A percentile compares a stretch with the other conserved stretches of the same genome.
phyloP scores from a whole-genome alignment of 73 alveolate genomes.

The Tetrahymena thermophila region DNA sequence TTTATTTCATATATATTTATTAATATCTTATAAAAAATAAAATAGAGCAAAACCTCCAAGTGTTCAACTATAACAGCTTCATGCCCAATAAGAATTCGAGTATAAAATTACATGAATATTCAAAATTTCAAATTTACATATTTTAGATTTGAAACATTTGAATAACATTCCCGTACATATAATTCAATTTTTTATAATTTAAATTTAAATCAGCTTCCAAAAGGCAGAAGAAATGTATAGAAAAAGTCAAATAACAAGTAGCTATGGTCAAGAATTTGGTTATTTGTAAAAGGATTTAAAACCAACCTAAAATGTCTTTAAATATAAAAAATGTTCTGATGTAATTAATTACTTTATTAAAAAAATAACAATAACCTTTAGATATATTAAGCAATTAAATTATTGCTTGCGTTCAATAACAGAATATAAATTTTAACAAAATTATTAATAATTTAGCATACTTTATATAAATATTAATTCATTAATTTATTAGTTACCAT shows the following conservation, averaged over 20 bases:
- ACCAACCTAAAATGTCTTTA: conserved; percentile 30
- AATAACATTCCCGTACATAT: too few relatives aligned
- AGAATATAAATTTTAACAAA: too few relatives aligned
- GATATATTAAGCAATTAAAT: too few relatives aligned
- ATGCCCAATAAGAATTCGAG: conserved; percentile 32
- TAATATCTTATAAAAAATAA: not conserved
- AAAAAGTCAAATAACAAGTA: conserved; percentile 22
- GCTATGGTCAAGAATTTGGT: conserved; percentile 28
- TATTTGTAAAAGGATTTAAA: conserved; percentile 21
- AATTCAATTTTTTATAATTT: not conserved
- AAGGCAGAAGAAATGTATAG: conserved; percentile 46
- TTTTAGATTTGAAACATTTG: not conserved
- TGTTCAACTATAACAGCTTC: conserved; percentile 14
- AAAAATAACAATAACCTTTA: not conserved
- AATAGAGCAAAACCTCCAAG: conserved; percentile 40
- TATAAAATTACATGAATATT: not conserved
- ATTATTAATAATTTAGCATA: too few relatives aligned
- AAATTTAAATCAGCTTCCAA: conserved; percentile 1
- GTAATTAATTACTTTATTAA: not conserved
- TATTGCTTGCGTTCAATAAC: too few relatives aligned
- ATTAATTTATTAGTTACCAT: not conserved
- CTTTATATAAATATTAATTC: too few relatives aligned
- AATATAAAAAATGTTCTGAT: conserved; percentile 38
- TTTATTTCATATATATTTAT: not conserved
- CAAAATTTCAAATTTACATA: not conserved